phyloP scores from a whole-genome alignment of 2,329 filamentous ascomycete species.

The Pseudodiploospora longispora region DNA sequence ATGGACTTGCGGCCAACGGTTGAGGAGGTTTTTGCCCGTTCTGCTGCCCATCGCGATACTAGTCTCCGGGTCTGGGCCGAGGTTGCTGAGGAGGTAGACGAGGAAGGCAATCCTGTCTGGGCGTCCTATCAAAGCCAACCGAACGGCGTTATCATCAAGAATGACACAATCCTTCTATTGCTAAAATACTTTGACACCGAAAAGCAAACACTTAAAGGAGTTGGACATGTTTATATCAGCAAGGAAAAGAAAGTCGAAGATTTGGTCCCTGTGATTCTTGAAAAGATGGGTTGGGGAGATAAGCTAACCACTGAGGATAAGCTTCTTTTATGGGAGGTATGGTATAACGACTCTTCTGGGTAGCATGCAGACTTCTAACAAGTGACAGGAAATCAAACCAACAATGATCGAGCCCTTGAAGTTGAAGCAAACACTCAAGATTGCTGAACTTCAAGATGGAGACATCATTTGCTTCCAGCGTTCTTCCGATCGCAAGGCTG shows the following conservation, averaged over 20 bases:
- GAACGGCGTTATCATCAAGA: conserved; percentile 49
- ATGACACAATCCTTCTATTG: conserved; percentile 71
- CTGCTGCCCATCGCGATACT: conserved; percentile 55
- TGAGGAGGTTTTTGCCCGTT: conserved; percentile 55
- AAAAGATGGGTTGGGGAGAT: conserved; percentile 79
- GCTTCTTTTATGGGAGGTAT: conserved; percentile 67
- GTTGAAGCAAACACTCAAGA: conserved; percentile 77
- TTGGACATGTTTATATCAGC: conserved; percentile 79
- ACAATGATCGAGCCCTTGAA: conserved; percentile 96
- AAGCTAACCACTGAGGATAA: conserved; percentile 58
- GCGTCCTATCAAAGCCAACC: conserved; percentile 52
- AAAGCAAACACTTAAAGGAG: conserved; percentile 64
- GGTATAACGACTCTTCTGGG: neutral
- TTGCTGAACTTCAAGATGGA: conserved; percentile 92
- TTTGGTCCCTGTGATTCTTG: conserved; percentile 65
- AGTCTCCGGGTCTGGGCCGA: conserved; percentile 84
- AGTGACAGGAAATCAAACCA: conserved; percentile 76
- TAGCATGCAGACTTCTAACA: conserved; percentile 6
- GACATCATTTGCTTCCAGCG: conserved; percentile 95
- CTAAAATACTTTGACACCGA: conserved; percentile 85
- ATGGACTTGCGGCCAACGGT: conserved; percentile 68
- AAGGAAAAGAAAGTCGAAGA: conserved; percentile 85
- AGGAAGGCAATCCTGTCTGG: conserved; percentile 66
- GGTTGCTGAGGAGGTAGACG: conserved; percentile 56
- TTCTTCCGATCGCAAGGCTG: conserved; percentile 40